phyloP scores from a whole-genome alignment of 768 basidiomycete genomes.

The Pleurotus eryngii region DNA sequence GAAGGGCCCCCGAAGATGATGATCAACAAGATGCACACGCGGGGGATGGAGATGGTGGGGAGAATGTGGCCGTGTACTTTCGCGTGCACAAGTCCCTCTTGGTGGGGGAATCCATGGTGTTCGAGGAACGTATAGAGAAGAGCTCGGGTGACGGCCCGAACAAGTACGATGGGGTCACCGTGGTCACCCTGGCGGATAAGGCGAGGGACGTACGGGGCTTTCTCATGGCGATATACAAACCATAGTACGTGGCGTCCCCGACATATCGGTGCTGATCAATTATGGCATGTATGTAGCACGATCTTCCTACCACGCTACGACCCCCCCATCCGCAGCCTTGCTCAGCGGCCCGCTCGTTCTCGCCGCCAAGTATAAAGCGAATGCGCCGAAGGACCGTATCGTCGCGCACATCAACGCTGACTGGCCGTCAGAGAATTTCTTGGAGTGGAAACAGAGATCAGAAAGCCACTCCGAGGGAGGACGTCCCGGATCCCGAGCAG shows the following conservation, averaged over 20 bases:
- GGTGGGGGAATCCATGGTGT: slow-evolving; percentile 7
- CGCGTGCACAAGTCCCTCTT: slow-evolving; percentile 14
- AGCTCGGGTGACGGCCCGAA: background rate
- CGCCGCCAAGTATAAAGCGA: slow-evolving; percentile 8
- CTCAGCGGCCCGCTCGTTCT: slow-evolving; percentile 4
- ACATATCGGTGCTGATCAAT: background rate
- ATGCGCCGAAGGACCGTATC: background rate
- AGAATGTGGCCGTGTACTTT: slow-evolving; percentile 4
- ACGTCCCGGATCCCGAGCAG: background rate
- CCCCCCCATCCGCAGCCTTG: background rate
- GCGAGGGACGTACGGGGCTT: slow-evolving; percentile 7
- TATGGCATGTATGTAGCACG: background rate
- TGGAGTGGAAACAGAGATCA: background rate
- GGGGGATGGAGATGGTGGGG: background rate
- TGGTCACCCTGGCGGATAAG: slow-evolving; percentile 12
- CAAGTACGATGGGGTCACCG: slow-evolving; percentile 8
- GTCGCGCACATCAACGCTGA: background rate
- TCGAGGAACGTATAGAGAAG: slow-evolving; percentile 11
- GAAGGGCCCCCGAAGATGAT: background rate
- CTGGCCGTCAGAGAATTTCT: background rate
- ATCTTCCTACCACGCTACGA: background rate
- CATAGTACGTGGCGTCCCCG: background rate
- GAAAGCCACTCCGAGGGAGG: background rate
- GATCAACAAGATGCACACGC: slow-evolving; percentile 5
- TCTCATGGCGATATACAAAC: background rate